Percentiles rank a stretch among this genome's conserved stretches.
Conservation (phyloP, 345 rosid species). For the Heritiera fomes region DNA sequence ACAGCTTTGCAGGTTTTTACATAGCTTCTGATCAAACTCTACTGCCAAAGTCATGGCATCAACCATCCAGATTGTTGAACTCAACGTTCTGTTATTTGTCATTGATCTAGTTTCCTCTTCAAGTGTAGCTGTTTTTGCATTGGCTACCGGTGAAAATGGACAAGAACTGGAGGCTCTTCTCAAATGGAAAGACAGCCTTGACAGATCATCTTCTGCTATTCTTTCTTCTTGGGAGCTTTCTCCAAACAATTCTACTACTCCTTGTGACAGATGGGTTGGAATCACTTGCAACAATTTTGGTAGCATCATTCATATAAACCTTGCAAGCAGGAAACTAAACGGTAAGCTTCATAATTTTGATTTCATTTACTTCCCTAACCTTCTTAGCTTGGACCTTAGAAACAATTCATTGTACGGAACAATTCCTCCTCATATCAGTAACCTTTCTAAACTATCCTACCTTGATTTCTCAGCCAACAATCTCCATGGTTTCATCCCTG, state of each 20-base stretch:
- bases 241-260: neutral
- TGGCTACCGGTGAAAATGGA: neutral
- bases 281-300: conserved; percentile 2
- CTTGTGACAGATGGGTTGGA: conserved; percentile 14
- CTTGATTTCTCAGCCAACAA: conserved; percentile 20
- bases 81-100: neutral
- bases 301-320: conserved; percentile 6
- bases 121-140: neutral
- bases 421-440: conserved; percentile 25
- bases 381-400: conserved; percentile 16
- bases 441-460: conserved; percentile 22
- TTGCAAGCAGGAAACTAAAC: neutral
- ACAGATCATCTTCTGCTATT: neutral
- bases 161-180: conserved; percentile 20
- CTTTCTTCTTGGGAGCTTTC: conserved; percentile 21
- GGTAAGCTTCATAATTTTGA: conserved; percentile 24
- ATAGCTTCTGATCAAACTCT: neutral
- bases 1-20: neutral
- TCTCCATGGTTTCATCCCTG: neutral
- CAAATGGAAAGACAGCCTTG: conserved; percentile 28
- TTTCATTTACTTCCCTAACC: conserved; percentile 19
- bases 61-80: neutral
- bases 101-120: neutral
- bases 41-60: neutral
- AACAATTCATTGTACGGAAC: conserved; percentile 16